These are phyloP conservation scores for Nitzschia palea DNA, from an alignment of 108 stramenopile genomes.

Conservation along the genomic window DNA sequence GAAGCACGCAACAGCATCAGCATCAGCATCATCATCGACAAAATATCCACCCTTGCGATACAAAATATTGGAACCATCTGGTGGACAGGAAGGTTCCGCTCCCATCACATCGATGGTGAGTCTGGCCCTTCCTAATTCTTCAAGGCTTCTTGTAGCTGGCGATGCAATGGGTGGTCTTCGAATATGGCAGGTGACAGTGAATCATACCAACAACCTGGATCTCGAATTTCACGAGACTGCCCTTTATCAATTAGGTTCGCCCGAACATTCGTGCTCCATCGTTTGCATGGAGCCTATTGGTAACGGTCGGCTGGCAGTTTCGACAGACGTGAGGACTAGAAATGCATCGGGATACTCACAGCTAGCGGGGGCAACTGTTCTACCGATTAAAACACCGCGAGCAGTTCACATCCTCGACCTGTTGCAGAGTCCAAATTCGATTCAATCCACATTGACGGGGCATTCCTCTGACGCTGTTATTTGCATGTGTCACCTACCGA, in stretches of 20 bases:
- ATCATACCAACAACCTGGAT: neutral
- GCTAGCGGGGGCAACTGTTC: constrained; percentile 8
- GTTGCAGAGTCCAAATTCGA: neutral
- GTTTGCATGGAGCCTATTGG: constrained; percentile 30
- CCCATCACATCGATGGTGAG: constrained; percentile 25
- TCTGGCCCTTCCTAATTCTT: neutral
- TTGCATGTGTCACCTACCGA: constrained; percentile 44
- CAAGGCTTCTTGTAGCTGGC: neutral
- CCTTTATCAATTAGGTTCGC: neutral
- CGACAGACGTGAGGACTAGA: neutral
- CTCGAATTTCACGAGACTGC: neutral
- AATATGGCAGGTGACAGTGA: neutral
- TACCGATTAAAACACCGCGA: constrained; percentile 13
- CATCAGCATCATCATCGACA: neutral
- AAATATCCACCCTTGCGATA: neutral
- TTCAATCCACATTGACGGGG: constrained; percentile 24
- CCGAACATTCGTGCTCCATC: constrained; percentile 5
- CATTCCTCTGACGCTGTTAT: constrained; percentile 38
- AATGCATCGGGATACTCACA: neutral
- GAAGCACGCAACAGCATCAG: too few species aligned
- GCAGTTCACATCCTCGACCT: constrained; percentile 37
- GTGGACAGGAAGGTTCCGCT: constrained; percentile 5
- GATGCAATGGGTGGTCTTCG: neutral
- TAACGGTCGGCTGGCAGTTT: constrained; percentile 35
- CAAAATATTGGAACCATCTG: constrained; percentile 1